Evolutionary conservation across 768 basidiomycete species (phyloP), one percentile per base, ranked within the genome.

Genomic region (Amanita exitialis): DNA sequence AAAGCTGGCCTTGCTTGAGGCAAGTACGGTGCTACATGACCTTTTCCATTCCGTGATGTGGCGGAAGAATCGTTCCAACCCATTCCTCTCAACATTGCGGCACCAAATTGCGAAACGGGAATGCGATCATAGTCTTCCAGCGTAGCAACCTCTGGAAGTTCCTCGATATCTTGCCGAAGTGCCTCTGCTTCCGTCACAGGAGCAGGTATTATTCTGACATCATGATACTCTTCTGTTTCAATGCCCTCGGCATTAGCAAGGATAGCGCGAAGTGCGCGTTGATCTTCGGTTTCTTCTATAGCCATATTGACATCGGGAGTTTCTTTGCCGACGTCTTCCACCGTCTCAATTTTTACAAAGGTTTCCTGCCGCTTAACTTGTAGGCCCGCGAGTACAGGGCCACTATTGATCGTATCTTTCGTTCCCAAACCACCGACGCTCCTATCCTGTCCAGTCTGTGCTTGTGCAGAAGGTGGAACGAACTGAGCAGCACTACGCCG

Each of bases 51-150:
- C 39, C 78, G 73, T 20, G 82, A 74, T 2, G 88, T 89, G 3
- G 83, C 80, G 3, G 77, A 77, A 0, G 88, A 86, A 32, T 87
- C 82, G 54, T 88, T 88, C 92, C 92, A 97, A 2, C 94, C 94
- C 96, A 98, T 98, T 0, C 95, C 95, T 41, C 93, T 78, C 3
- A 96, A 73, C 58, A 98, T 77, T 6, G 96, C 96, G 4, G 87
- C 83, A 5, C 96, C 95, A 57, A 98, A 99, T 51, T 90, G 86
- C 4, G 86, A 83, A 13, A 99, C 83, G 0, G 96, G 96, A 0
- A 97, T 80, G 16, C 91, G 85, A 32, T 80, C 79, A 61, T 98
- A 99, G 64, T 94, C 95, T 0, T 88, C 83, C 15, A 88, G 66
- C 0, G 87, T 81, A 1, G 93, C 82, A 47, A 66, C 64, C 6